Evolutionary conservation across 306 rosid species (phyloP).

Genomic region (Senna tora): DNA sequence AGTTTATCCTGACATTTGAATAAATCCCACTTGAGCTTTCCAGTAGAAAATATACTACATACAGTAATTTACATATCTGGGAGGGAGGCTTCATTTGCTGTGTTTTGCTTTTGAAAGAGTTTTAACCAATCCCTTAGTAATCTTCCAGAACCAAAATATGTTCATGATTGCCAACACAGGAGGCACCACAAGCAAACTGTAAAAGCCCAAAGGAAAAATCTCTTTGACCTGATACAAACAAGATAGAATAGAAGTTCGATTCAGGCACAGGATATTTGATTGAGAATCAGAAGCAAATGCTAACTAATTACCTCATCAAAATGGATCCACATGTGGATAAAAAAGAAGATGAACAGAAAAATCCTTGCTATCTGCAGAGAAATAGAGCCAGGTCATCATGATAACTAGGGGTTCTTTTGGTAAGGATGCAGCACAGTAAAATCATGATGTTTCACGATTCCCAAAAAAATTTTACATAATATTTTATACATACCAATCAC

Average conservation of each 20-base stretch:
- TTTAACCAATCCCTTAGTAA: slow-evolving; percentile 77
- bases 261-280: slow-evolving; percentile 15
- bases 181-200: slow-evolving; percentile 67
- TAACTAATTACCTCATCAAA: slow-evolving; percentile 67
- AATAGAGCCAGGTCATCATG: slow-evolving; percentile 6
- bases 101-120: slow-evolving; percentile 70
- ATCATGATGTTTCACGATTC: too few species aligned
- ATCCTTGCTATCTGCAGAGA: slow-evolving; percentile 79
- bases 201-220: slow-evolving; percentile 69
- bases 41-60: neutral
- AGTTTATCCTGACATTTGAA: neutral
- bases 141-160: slow-evolving; percentile 92
- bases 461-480: too few species aligned
- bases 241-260: slow-evolving; percentile 4
- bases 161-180: slow-evolving; percentile 67
- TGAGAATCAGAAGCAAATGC: slow-evolving; percentile 34
- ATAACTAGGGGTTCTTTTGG: neutral
- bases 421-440: too few species aligned
- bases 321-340: slow-evolving; percentile 69
- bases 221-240: slow-evolving; percentile 59
- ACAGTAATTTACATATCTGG: neutral
- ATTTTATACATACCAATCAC: too few species aligned
- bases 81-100: slow-evolving; percentile 53
- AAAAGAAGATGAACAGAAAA: slow-evolving; percentile 72
- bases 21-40: neutral